Evolutionary conservation across 2,329 filamentous ascomycete species (phyloP).

Genomic region (Fusarium solani-melongenae): DNA sequence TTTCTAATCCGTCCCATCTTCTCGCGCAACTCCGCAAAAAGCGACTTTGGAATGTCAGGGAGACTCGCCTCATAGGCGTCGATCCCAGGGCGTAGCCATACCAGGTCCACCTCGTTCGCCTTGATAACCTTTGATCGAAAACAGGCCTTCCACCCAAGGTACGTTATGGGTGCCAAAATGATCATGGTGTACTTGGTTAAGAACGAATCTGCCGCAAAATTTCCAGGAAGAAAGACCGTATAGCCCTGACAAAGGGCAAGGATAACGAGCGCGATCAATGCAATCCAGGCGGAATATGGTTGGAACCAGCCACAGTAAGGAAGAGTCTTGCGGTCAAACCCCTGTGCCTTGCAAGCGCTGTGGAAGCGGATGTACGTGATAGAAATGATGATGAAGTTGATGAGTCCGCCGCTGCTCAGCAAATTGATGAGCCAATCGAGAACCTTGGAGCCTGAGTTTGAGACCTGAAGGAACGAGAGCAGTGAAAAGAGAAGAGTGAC

Average conservation of each 20-base stretch:
- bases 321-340: conserved; percentile 59
- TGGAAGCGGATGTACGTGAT: conserved; percentile 58
- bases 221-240: not conserved
- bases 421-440: conserved; percentile 64
- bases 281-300: conserved; percentile 63
- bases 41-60: not conserved
- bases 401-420: conserved; percentile 65
- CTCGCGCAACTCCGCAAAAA: not conserved
- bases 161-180: not conserved
- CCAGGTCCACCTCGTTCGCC: not conserved
- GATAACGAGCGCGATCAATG: not conserved
- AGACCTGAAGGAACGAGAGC: conserved; percentile 59
- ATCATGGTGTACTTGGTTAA: not conserved
- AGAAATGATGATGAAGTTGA: conserved; percentile 67
- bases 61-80: not conserved
- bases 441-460: conserved; percentile 63
- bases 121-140: not conserved
- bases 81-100: not conserved
- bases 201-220: not conserved
- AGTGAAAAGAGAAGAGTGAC: conserved; percentile 65
- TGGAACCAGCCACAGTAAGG: conserved; percentile 68
- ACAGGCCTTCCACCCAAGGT: not conserved
- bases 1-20: not conserved
- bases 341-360: conserved; percentile 63
- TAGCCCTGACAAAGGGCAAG: not conserved